Base-by-base conservation (phyloP, 2,329 filamentous ascomycete species). In the Phoma sp. region DNA sequence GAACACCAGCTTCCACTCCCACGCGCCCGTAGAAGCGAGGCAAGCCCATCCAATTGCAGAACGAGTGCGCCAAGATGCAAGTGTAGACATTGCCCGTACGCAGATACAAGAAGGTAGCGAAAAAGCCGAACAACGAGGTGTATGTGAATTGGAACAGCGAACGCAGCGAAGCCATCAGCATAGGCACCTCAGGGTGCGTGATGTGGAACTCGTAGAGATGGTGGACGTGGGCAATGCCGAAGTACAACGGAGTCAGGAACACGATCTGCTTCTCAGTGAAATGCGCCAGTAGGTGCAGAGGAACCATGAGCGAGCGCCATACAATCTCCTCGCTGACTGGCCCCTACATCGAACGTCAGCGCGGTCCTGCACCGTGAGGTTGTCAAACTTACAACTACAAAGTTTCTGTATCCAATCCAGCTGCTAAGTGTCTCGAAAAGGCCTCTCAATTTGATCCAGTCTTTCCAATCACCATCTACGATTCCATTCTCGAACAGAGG, bases 161-260 rank as follows among this genome's bases (percentile, higher is more conserved):
- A 44, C 91, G 86, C 25, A 89, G 70, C 5, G 95, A 68, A 6
- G 89, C 86, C 2, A 84, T 80, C 1, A 81, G 61, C 10, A 87
- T 69, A 0, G 90, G 84, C 1, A 88, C 86, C 58, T 85, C 80
- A 7, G 91, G 90, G 65, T 96, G 86, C 1, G 89, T 90, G 52
- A 96, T 80, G 52, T 89, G 84, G 75, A 96, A 96, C 77, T 98
- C 95, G 78, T 96, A 96, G 73, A 96, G 91, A 77, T 99, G 95
- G 76, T 99, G 93, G 42, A 96, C 77, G 77, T 99, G 95, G 7
- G 95, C 93, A 39, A 96, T 86, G 46, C 93, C 93, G 71, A 98
- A 98, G 73, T 96, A 88, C 9, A 97, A 79, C 6, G 93, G 93
- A 1, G 91, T 90, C 9, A 91, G 78, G 76, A 96, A 91, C 68